A percentile compares a stretch with the other conserved stretches of the same genome.
Conservation (phyloP, 1,284 basidiomycete genomes). For the Xanthoconium separans region DNA sequence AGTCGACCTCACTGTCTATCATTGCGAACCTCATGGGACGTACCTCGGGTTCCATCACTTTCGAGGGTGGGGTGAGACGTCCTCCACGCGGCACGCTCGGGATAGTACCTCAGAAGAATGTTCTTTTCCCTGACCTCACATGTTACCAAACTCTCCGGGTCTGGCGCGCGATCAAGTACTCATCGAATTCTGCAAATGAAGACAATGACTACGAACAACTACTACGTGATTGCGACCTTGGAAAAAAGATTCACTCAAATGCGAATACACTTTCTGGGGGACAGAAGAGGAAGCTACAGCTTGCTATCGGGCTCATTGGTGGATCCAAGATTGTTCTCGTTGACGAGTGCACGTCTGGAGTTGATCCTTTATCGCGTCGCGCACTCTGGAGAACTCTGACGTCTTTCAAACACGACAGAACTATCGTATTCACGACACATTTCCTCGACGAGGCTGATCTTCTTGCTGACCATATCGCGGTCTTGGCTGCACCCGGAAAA, state of each 20-base stretch:
- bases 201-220: slow-evolving; percentile 56
- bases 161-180: slow-evolving; percentile 74
- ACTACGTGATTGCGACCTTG: slow-evolving; percentile 69
- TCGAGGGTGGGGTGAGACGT: slow-evolving; percentile 52
- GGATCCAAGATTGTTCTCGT: slow-evolving; percentile 74
- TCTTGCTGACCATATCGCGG: slow-evolving; percentile 72
- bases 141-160: slow-evolving; percentile 72
- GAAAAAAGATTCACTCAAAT: slow-evolving; percentile 63
- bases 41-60: slow-evolving; percentile 63
- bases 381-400: slow-evolving; percentile 76
- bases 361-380: slow-evolving; percentile 76
- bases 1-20: slow-evolving; percentile 71
- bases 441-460: slow-evolving; percentile 83
- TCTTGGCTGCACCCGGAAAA: slow-evolving; percentile 74
- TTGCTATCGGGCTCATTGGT: slow-evolving; percentile 75
- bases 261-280: slow-evolving; percentile 71
- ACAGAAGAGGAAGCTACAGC: slow-evolving; percentile 79
- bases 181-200: slow-evolving; percentile 37
- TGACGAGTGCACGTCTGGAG: slow-evolving; percentile 77
- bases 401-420: slow-evolving; percentile 60
- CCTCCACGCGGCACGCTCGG: slow-evolving; percentile 66
- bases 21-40: slow-evolving; percentile 61
- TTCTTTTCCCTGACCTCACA: slow-evolving; percentile 75
- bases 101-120: slow-evolving; percentile 82
- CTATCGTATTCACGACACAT: slow-evolving; percentile 70